phyloP scores from a whole-genome alignment of 306 rosid species.

The Castanea crenata region DNA sequence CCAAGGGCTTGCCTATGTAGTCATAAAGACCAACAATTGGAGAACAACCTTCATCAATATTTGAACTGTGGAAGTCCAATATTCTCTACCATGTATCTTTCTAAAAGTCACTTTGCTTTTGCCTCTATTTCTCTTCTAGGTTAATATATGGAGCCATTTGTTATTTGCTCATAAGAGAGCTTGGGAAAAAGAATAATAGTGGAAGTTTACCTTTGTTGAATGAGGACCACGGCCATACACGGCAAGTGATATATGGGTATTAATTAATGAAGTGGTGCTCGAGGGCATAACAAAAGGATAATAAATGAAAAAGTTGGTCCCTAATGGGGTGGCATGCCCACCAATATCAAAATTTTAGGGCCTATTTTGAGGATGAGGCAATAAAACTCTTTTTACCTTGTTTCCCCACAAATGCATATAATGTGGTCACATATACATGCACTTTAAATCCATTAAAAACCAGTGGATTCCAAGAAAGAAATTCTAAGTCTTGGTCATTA shows the following conservation, averaged over 20 bases:
- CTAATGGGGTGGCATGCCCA: slow-evolving; percentile 11
- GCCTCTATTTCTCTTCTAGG: too few species aligned
- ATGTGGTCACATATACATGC: neutral
- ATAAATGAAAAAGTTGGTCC: neutral
- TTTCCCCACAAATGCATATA: slow-evolving; percentile 2
- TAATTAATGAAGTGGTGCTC: neutral
- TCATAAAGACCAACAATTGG: too few species aligned
- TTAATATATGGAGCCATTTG: too few species aligned
- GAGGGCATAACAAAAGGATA: neutral
- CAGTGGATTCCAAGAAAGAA: slow-evolving; percentile 32
- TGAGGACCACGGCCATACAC: too few species aligned
- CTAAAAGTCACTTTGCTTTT: too few species aligned
- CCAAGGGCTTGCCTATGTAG: too few species aligned
- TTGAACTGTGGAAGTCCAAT: too few species aligned
- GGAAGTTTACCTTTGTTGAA: too few species aligned
- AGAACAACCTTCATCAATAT: too few species aligned
- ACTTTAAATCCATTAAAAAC: neutral
- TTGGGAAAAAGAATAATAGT: too few species aligned
- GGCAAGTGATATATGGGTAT: neutral
- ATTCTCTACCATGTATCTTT: too few species aligned
- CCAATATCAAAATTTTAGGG: slow-evolving; percentile 1
- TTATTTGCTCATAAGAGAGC: too few species aligned
- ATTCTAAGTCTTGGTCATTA: neutral
- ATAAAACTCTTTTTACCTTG: neutral
- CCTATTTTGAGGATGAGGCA: slow-evolving; percentile 28